Evolutionary conservation across 495 filamentous ascomycete genomes (phyloP).

Genomic region (Glonium stellatum): DNA sequence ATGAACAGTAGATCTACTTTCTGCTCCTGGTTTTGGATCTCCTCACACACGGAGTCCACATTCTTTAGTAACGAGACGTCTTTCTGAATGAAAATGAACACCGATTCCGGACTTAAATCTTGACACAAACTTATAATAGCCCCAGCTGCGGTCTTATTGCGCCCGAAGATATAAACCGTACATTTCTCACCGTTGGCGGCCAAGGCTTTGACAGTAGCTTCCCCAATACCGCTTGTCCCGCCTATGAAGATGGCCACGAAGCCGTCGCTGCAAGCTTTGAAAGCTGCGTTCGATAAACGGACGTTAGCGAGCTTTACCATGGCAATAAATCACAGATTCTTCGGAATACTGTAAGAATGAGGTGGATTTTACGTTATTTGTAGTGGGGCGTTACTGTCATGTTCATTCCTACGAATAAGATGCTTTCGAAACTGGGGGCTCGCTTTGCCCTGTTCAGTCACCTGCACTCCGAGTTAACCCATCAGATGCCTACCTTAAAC

Average conservation of each 20-base stretch:
- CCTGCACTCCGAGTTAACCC: no score
- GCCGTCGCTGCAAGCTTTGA: slow-evolving; percentile 40
- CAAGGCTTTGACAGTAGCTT: slow-evolving; percentile 38
- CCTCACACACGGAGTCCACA: slow-evolving; percentile 53
- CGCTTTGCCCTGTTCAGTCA: no score
- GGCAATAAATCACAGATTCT: neutral
- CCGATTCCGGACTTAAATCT: slow-evolving; percentile 41
- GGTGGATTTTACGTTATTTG: no score
- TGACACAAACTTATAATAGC: slow-evolving; percentile 29
- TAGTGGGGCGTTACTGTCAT: no score
- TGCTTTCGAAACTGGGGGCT: no score
- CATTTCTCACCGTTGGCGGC: slow-evolving; percentile 33
- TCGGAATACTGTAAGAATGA: no score
- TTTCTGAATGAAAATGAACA: slow-evolving; percentile 48
- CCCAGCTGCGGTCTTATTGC: slow-evolving; percentile 34
- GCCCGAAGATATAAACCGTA: slow-evolving; percentile 38
- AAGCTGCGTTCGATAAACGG: slow-evolving; percentile 38
- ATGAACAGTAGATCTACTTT: slow-evolving; percentile 58
- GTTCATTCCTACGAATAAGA: no score
- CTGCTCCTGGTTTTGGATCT: slow-evolving; percentile 49
- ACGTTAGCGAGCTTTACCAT: slow-evolving; percentile 43
- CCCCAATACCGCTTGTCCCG: slow-evolving; percentile 41
- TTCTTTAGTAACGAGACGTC: slow-evolving; percentile 52
- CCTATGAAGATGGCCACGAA: slow-evolving; percentile 49
- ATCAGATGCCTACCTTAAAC: no score